These are phyloP conservation scores for Fomitopsis pulvina DNA, from an alignment of 768 basidiomycete genomes.

Conservation along the genomic window DNA sequence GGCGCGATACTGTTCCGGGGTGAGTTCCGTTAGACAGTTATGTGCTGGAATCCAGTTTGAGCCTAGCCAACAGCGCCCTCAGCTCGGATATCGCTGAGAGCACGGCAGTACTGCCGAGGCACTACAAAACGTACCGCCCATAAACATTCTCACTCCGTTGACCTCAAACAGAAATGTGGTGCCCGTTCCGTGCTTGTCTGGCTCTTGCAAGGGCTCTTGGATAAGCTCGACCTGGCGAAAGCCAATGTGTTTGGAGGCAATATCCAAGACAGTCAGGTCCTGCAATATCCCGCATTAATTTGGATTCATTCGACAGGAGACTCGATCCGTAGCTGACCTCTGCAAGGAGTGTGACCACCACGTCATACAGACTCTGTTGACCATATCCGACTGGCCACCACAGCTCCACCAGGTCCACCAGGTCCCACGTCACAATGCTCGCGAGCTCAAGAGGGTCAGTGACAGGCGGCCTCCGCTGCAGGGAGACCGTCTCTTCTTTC, in stretches of 20 bases:
- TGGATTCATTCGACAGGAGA: too few relatives aligned
- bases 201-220: slow-evolving; percentile 33
- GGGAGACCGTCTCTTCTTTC: slow-evolving; percentile 8
- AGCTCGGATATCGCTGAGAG: neutral
- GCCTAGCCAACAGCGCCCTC: slow-evolving; percentile 38
- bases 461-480: neutral
- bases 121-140: slow-evolving; percentile 33
- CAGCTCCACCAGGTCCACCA: slow-evolving; percentile 28
- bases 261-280: slow-evolving; percentile 2
- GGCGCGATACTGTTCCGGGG: slow-evolving; percentile 43
- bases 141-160: slow-evolving; percentile 41
- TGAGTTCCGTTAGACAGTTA: slow-evolving; percentile 65
- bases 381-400: slow-evolving; percentile 42
- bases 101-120: too few relatives aligned
- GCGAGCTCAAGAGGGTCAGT: neutral
- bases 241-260: slow-evolving; percentile 25
- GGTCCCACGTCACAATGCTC: slow-evolving; percentile 22
- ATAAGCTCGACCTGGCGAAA: slow-evolving; percentile 39
- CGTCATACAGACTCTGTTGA: slow-evolving; percentile 29
- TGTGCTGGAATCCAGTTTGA: slow-evolving; percentile 92
- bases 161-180: slow-evolving; percentile 44
- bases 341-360: slow-evolving; percentile 27
- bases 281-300: too few relatives aligned
- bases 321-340: slow-evolving; percentile 22
- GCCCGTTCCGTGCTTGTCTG: slow-evolving; percentile 27